A percentile compares a stretch with the other conserved stretches of the same genome.
Conservation (phyloP, 169 alveolate species). For the Cryptosporidium baileyi region DNA sequence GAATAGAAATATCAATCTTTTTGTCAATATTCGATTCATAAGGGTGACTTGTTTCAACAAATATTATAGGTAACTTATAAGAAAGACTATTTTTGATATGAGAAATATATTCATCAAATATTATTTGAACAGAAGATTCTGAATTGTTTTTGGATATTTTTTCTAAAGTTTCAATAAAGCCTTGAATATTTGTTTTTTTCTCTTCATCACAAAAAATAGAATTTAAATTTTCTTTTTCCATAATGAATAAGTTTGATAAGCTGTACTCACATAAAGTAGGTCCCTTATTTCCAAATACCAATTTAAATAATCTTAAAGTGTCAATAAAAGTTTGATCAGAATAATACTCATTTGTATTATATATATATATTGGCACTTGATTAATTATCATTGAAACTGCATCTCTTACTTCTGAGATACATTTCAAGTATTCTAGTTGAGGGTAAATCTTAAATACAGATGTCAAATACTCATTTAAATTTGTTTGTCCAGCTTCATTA, state of each 20-base stretch:
- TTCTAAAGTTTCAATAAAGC: neutral
- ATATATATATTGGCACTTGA: neutral
- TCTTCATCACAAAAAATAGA: neutral
- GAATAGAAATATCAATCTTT: constrained; percentile 21
- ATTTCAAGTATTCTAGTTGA: neutral
- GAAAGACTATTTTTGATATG: neutral
- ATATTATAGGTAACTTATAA: constrained; percentile 37
- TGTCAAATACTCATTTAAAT: neutral
- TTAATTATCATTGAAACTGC: neutral
- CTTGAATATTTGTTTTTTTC: neutral
- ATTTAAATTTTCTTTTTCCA: neutral
- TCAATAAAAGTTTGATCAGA: neutral
- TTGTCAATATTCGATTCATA: constrained; percentile 33
- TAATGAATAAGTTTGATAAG: neutral
- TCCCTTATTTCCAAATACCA: constrained; percentile 6
- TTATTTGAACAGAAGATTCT: neutral
- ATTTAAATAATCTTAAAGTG: constrained; percentile 1
- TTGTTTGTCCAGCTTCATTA: neutral
- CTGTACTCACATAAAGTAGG: constrained; percentile 1
- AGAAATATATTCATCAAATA: neutral
- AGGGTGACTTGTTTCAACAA: constrained; percentile 71
- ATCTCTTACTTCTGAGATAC: neutral
- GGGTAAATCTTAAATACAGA: neutral
- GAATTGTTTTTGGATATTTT: neutral
- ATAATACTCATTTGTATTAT: neutral